Conservation (phyloP, 2,329 filamentous ascomycete species). For the Drechslerella coelobrocha region DNA sequence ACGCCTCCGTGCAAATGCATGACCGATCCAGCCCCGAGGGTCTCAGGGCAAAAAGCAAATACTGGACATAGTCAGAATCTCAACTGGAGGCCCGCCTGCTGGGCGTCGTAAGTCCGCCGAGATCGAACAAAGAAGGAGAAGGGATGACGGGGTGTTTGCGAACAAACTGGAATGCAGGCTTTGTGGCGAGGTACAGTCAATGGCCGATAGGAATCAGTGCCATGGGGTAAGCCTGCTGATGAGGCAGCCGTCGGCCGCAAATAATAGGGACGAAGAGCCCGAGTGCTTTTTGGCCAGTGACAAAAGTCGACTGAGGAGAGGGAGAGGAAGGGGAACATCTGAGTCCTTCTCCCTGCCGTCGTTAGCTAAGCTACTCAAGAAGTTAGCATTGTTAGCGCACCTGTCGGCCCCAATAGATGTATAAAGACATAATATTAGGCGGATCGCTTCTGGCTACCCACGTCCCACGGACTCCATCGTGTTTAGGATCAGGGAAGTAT, state of each 20-base stretch:
- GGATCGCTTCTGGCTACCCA: constrained; percentile 34
- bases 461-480: constrained; percentile 25
- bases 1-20: constrained; percentile 32
- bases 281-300: constrained; percentile 20
- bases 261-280: constrained; percentile 42
- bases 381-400: constrained; percentile 24
- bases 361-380: not conserved
- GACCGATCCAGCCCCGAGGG: constrained; percentile 43
- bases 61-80: constrained; percentile 25
- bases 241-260: constrained; percentile 34
- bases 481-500: constrained; percentile 44
- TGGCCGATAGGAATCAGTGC: constrained; percentile 3
- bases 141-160: constrained; percentile 29
- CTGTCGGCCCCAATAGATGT: constrained; percentile 17
- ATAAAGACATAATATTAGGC: constrained; percentile 43
- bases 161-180: constrained; percentile 23
- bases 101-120: constrained; percentile 39
- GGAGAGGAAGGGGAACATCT: constrained; percentile 2
- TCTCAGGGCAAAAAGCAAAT: constrained; percentile 44
- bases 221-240: not conserved
- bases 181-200: constrained; percentile 15
- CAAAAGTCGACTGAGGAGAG: constrained; percentile 18
- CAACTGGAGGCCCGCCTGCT: constrained; percentile 21
- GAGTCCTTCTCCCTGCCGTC: not conserved
- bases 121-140: constrained; percentile 30